Evolutionary conservation across 371 early-diverging fungal species (phyloP).

Genomic region (Dichotomocladium elegans): DNA sequence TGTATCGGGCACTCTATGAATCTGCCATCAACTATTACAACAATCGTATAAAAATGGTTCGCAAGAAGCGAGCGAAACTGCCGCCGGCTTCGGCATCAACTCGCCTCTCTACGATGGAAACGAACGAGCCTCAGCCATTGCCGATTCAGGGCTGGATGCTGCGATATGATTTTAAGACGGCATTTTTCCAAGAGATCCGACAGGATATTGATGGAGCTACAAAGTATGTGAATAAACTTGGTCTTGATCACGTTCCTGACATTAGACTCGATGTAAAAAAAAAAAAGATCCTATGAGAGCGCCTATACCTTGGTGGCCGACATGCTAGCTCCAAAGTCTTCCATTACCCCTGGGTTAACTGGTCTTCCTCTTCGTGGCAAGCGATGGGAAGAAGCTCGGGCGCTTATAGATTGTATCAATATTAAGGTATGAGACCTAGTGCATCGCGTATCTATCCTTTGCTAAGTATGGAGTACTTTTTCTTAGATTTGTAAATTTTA

Average conservation of each 20-base stretch:
- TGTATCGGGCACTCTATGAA: constrained; percentile 68
- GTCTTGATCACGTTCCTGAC: neutral
- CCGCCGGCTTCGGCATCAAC: constrained; percentile 45
- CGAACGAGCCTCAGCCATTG: constrained; percentile 40
- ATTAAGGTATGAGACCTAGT: constrained; percentile 49
- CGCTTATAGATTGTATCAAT: constrained; percentile 68
- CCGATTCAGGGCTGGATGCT: constrained; percentile 70
- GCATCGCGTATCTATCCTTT: too few relatives aligned
- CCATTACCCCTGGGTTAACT: constrained; percentile 40
- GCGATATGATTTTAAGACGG: constrained; percentile 83
- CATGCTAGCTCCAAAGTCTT: constrained; percentile 54
- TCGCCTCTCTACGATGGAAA: constrained; percentile 19
- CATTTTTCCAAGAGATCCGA: constrained; percentile 69
- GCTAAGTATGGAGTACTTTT: too few relatives aligned
- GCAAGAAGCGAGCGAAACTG: constrained; percentile 65
- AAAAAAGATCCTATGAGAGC: constrained; percentile 66
- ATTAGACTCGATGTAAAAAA: neutral
- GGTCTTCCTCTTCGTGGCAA: constrained; percentile 44
- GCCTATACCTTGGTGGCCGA: constrained; percentile 65
- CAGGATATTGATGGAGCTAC: constrained; percentile 76
- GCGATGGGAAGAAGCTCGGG: constrained; percentile 62
- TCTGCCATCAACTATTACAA: constrained; percentile 68
- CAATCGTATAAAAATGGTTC: constrained; percentile 67
- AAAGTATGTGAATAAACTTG: constrained; percentile 36
- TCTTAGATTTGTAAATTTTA: constrained; percentile 68